Percentiles rank a stretch among this genome's conserved stretches.
These are phyloP conservation scores for Fusarium mexicanum DNA, from an alignment of 2,329 filamentous ascomycete species.

Conservation along the genomic window DNA sequence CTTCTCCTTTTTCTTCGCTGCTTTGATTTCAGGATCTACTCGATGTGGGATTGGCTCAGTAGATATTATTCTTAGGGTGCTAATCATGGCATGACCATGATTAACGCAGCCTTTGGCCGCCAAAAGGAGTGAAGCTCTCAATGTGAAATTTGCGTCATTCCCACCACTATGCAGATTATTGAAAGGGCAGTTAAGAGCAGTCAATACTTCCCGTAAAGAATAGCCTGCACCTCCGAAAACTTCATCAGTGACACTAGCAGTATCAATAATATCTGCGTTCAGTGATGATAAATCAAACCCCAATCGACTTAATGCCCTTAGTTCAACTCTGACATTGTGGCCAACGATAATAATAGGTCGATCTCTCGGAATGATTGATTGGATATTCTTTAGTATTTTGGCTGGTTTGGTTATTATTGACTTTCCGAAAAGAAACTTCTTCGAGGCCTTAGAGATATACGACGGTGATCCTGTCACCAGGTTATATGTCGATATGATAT, in stretches of 20 bases:
- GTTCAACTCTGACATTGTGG: neutral
- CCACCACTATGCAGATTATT: neutral
- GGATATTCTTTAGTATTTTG: neutral
- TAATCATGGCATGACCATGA: neutral
- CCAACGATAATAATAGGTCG: neutral
- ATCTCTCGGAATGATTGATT: neutral
- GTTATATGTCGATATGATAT: neutral
- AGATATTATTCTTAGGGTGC: neutral
- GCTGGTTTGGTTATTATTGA: neutral
- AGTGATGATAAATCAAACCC: neutral
- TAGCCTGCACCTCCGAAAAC: neutral
- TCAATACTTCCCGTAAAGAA: neutral
- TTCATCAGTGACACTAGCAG: neutral
- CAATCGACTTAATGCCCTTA: neutral
- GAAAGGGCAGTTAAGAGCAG: neutral
- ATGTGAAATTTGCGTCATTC: neutral
- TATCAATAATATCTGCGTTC: neutral
- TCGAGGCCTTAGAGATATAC: neutral
- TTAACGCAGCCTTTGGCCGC: neutral
- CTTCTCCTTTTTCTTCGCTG: neutral
- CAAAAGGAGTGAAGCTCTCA: neutral
- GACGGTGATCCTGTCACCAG: neutral
- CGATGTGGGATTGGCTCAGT: neutral
- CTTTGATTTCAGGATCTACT: neutral
- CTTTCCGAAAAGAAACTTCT: neutral